Percentiles rank a stretch among this genome's conserved stretches.
phyloP scores from a whole-genome alignment of 495 filamentous ascomycete species.

The Echria macrotheca region DNA sequence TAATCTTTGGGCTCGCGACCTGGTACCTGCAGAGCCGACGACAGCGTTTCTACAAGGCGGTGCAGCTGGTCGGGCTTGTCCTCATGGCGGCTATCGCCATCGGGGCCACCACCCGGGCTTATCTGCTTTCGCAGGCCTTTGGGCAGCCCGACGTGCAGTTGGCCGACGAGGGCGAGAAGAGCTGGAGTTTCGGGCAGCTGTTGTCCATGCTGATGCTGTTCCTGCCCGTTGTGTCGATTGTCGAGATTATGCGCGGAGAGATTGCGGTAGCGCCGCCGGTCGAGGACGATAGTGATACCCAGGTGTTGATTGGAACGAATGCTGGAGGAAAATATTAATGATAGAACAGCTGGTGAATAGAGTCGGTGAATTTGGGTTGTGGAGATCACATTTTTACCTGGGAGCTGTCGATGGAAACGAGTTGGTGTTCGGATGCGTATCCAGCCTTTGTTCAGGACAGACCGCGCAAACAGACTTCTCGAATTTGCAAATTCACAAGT shows the following conservation, averaged over 20 bases:
- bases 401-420: no score
- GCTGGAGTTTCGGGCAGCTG: conserved; percentile 55
- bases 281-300: no score
- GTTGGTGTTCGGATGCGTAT: no score
- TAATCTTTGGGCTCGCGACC: conserved; percentile 46
- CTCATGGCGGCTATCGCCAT: conserved; percentile 46
- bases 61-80: conserved; percentile 43
- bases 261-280: no score
- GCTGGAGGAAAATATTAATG: no score
- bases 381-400: no score
- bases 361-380: no score
- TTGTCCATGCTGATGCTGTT: conserved; percentile 48
- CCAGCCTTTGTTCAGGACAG: no score
- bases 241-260: conserved; percentile 53
- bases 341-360: no score
- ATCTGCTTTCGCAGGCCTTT: conserved; percentile 49
- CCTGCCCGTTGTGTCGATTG: conserved; percentile 46
- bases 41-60: conserved; percentile 39
- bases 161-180: conserved; percentile 43
- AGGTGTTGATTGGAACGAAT: no score
- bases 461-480: no score
- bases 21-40: conserved; percentile 51
- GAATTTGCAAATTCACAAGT: no score
- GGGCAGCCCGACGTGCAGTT: conserved; percentile 37
- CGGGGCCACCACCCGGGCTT: conserved; percentile 45